phyloP scores from a whole-genome alignment of 768 basidiomycete genomes.

The Paxillus rubicundulus region DNA sequence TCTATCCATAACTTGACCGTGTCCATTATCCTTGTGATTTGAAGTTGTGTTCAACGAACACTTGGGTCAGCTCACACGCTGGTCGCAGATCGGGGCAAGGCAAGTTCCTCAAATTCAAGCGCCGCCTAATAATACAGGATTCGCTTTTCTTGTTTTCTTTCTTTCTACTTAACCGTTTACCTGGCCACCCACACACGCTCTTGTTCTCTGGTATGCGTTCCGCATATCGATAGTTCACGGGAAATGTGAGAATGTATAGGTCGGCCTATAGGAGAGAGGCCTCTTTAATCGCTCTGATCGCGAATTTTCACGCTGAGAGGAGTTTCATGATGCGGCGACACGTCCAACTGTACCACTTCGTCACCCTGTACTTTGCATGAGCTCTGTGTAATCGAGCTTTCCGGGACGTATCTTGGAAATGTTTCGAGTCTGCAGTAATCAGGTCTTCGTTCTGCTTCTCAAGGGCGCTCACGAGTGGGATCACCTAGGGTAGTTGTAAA shows the following conservation, averaged over 20 bases:
- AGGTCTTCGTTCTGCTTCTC: too few species aligned
- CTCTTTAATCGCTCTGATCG: constrained; percentile 85
- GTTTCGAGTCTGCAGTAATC: too few species aligned
- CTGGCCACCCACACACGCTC: constrained; percentile 44
- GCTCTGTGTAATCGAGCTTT: too few species aligned
- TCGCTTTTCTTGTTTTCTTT: constrained; percentile 5
- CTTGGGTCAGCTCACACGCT: too few species aligned
- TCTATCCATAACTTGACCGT: constrained; percentile 21
- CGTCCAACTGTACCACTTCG: background rate
- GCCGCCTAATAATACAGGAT: constrained; percentile 21
- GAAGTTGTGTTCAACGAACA: background rate
- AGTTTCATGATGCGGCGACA: constrained; percentile 88
- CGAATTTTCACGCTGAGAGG: constrained; percentile 64
- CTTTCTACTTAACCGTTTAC: constrained; percentile 35
- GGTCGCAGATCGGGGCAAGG: too few species aligned
- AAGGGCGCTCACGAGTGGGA: too few species aligned
- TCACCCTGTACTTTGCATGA: background rate
- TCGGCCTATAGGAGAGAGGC: constrained; percentile 55
- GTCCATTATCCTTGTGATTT: constrained; percentile 8
- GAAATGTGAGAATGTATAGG: constrained; percentile 36
- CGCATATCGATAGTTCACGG: constrained; percentile 53
- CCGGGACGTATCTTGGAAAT: too few species aligned
- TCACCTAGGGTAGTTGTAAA: too few species aligned
- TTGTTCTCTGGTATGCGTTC: constrained; percentile 54
- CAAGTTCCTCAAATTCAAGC: constrained; percentile 23